Conservation (phyloP, 257 asterid species). For the Plantago elongata region DNA sequence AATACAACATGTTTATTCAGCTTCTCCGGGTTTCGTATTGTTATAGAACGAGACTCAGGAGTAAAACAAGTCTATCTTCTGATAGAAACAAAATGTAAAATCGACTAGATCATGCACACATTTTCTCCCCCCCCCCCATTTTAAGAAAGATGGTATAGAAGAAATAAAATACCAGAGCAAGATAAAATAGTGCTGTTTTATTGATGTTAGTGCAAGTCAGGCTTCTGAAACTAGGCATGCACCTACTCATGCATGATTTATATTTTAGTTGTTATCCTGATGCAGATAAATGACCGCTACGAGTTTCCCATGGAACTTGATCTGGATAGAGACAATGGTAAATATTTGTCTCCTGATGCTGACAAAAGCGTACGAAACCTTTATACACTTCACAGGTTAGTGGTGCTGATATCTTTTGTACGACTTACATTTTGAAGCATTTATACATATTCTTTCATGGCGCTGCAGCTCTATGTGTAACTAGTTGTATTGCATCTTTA, state of each 20-base stretch:
- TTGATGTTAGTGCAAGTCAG: background rate
- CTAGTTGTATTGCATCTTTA: too few species aligned
- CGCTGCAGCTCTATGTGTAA: too few species aligned
- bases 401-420: background rate
- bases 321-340: constrained; percentile 62
- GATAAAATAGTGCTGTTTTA: too few species aligned
- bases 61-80: background rate
- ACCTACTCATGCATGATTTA: background rate
- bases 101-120: background rate
- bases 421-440: too few species aligned
- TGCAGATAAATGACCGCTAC: constrained; percentile 66
- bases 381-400: constrained; percentile 57
- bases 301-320: constrained; percentile 69
- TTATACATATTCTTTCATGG: too few species aligned
- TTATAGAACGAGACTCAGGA: background rate
- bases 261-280: constrained; percentile 7
- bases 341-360: constrained; percentile 65
- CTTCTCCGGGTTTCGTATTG: background rate
- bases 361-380: constrained; percentile 62
- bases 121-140: too few species aligned
- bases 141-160: too few species aligned
- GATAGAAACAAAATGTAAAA: background rate
- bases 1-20: background rate
- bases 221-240: constrained; percentile 7
- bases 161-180: too few species aligned